Base-by-base conservation (phyloP, 768 basidiomycete genomes). In the Trametes cinnabarina region DNA sequence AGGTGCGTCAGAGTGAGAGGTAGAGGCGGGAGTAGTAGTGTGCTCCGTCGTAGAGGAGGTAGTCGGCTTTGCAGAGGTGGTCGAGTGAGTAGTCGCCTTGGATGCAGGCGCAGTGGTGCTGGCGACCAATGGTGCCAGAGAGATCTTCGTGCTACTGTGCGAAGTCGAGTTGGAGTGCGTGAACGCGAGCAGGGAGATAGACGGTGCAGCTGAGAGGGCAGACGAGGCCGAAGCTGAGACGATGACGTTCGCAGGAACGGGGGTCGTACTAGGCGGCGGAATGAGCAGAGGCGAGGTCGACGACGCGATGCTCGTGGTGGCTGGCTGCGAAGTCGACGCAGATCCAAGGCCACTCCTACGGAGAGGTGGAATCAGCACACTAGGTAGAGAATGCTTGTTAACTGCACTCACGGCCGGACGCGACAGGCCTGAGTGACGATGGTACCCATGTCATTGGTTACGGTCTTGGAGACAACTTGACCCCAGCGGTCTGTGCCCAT, bases 401-500 rank as follows among this genome's bases (percentile, higher is more conserved):
- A 23, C 5, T 4, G 26, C 12, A 57, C 59, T 40, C 46, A 57
- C 59, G 47, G 49, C 22, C 54, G 52, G 26, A 62, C 66, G 46
- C 66, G 66, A 51, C 82, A 84, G 19, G 81, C 79, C 50, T 73
- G 68, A 40, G 77, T 72, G 25, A 80, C 63, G 17, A 71, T 69
- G 30, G 67, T 62, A 58, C 77, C 70, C 62, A 70, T 71, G 58
- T 70, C 71, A n/a, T 71, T 68, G 8, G 77, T 73, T 49, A 73
- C 66, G 63, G 82, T 75, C 40, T 82, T 81, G 28, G 73, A 63
- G 58, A 64, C 53, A 39, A 68, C 65, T 17, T 63, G 54, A 47
- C 84, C 84, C 83, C 83, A 86, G 26, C 73, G 77, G 66, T 84
- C 78, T n/a, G 71, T 73, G 56, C 79, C 80, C 79, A 84, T 82